These are phyloP conservation scores for Monilinia laxa DNA, from an alignment of 2,329 filamentous ascomycete genomes.

Conservation along the genomic window DNA sequence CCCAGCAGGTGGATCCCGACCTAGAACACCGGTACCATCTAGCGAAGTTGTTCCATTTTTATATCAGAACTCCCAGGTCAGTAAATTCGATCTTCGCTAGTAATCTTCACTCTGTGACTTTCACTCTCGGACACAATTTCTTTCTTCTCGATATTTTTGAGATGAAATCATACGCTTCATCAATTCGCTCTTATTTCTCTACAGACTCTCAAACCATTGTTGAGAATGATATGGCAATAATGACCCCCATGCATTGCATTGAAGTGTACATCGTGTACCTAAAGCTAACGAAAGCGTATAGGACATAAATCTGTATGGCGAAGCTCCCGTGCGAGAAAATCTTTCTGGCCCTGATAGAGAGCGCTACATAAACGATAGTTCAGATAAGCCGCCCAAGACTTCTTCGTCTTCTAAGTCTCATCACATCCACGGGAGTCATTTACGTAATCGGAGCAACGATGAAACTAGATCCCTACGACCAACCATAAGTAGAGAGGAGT, in stretches of 20 bases:
- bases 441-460: slow-evolving; percentile 70
- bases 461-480: slow-evolving; percentile 66
- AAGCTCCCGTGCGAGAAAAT: slow-evolving; percentile 71
- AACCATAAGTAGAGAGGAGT: slow-evolving; percentile 74
- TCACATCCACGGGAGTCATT: slow-evolving; percentile 64
- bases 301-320: slow-evolving; percentile 75
- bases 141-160: neutral
- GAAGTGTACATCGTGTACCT: neutral
- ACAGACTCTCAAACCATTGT: slow-evolving; percentile 10
- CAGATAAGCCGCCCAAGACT: slow-evolving; percentile 56
- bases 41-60: slow-evolving; percentile 97
- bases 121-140: slow-evolving; percentile 10
- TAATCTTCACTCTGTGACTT: slow-evolving; percentile 16
- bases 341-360: slow-evolving; percentile 69
- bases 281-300: slow-evolving; percentile 39
- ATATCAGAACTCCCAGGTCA: slow-evolving; percentile 80
- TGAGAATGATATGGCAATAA: slow-evolving; percentile 24
- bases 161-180: slow-evolving; percentile 24
- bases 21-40: slow-evolving; percentile 80
- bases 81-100: slow-evolving; percentile 36
- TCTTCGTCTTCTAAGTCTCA: slow-evolving; percentile 60
- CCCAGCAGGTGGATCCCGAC: slow-evolving; percentile 63
- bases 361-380: slow-evolving; percentile 54
- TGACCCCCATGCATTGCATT: slow-evolving; percentile 23
- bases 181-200: slow-evolving; percentile 23